A percentile compares a stretch with the other conserved stretches of the same genome.
Conservation (phyloP, 2,329 filamentous ascomycete species). For the Cylindrodendrum hubeiense region DNA sequence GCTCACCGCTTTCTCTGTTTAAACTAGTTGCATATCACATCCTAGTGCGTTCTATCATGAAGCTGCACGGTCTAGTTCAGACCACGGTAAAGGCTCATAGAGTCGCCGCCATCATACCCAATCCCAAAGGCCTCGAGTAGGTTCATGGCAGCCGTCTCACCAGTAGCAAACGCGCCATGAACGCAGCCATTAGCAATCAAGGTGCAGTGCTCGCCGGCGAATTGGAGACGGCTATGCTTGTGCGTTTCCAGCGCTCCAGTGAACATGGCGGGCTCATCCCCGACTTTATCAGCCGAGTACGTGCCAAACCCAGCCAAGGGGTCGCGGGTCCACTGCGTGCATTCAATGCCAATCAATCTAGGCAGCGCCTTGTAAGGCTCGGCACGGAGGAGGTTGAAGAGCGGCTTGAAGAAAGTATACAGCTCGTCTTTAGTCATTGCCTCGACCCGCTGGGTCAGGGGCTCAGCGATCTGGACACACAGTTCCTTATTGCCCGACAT, state of each 20-base stretch:
- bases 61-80: too few species aligned
- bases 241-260: conserved; percentile 15
- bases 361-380: conserved; percentile 26
- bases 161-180: conserved; percentile 20
- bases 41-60: too few species aligned
- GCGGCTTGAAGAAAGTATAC: conserved; percentile 20
- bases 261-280: conserved; percentile 18
- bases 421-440: conserved; percentile 20
- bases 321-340: conserved; percentile 23
- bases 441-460: conserved; percentile 18
- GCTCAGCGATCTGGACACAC: conserved; percentile 22
- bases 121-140: conserved; percentile 16
- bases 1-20: too few species aligned
- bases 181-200: conserved; percentile 20
- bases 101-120: conserved; percentile 9
- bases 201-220: conserved; percentile 24
- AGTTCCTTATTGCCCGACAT: conserved; percentile 23
- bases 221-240: conserved; percentile 16
- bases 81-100: conserved; percentile 5
- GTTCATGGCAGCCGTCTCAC: conserved; percentile 19
- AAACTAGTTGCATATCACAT: too few species aligned
- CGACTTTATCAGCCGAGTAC: conserved; percentile 25
- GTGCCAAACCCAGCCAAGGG: conserved; percentile 22
- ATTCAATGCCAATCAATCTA: conserved; percentile 10
- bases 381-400: conserved; percentile 20